These are phyloP conservation scores for Ophidiomyces ophidiicola DNA, from an alignment of 2,329 filamentous ascomycete genomes.

Conservation along the genomic window DNA sequence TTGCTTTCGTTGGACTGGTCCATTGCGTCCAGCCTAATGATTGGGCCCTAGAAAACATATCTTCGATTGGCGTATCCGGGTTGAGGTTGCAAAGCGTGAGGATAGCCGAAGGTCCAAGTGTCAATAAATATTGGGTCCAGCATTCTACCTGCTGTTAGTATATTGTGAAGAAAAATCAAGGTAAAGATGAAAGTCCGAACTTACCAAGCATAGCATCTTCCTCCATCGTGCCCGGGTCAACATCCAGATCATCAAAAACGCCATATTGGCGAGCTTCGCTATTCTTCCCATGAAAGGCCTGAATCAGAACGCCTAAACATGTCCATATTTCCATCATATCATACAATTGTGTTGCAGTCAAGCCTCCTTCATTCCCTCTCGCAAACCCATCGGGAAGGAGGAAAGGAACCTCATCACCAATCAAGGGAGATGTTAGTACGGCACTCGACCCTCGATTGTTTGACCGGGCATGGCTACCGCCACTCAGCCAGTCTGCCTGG, in stretches of 20 bases:
- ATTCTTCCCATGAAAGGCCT: slow-evolving; percentile 43
- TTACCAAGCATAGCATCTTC: slow-evolving; percentile 44
- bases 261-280: slow-evolving; percentile 44
- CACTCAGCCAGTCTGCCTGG: slow-evolving; percentile 52
- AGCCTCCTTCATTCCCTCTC: slow-evolving; percentile 43
- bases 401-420: slow-evolving; percentile 43
- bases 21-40: slow-evolving; percentile 46
- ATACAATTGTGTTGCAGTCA: slow-evolving; percentile 46
- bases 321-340: slow-evolving; percentile 56
- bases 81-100: slow-evolving; percentile 39
- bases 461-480: slow-evolving; percentile 41
- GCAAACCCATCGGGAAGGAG: slow-evolving; percentile 48
- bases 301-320: slow-evolving; percentile 45
- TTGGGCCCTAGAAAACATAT: slow-evolving; percentile 42
- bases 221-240: slow-evolving; percentile 32
- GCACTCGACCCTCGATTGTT: slow-evolving; percentile 36
- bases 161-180: neutral
- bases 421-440: slow-evolving; percentile 39
- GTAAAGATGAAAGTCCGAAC: slow-evolving; percentile 14
- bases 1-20: slow-evolving; percentile 33
- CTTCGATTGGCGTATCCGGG: slow-evolving; percentile 28
- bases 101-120: slow-evolving; percentile 45
- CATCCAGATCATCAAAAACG: slow-evolving; percentile 44
- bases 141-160: slow-evolving; percentile 36
- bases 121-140: slow-evolving; percentile 50